Base-by-base conservation (phyloP, 495 filamentous ascomycete species). In the Aspergillus bridgeri region DNA sequence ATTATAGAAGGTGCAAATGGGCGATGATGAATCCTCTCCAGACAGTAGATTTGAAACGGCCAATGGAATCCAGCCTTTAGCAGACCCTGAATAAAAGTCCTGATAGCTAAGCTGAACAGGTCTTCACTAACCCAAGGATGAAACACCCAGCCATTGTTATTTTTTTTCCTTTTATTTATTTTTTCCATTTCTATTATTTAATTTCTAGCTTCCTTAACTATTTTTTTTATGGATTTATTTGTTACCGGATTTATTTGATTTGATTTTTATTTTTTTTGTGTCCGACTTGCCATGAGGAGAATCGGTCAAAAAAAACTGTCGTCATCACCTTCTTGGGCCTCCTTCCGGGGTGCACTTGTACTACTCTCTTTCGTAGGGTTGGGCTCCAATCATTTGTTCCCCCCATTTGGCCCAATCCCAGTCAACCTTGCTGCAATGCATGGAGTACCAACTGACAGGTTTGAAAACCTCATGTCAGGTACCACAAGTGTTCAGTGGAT, bases 71-170 rank as follows among this genome's bases (percentile, higher is more conserved):
- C 48, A 29, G 25, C 48, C 48, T 29, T 18, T 43, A 53, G 33
- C 38, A 53, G 51, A 53, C 51, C 51, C 51, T 53, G 51, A 53
- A 53, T 53, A 42, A 43, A 17, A 53, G 38, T 38, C 33, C 33
- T 11, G 38, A 43, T 42, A 43, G 33, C 33, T 53, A 53, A 53
- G 38, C 29, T 43, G 48, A 29, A 38, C 23, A 23, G 27, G 23
- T 27, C 23, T 50, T 23, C 48, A 33, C 51, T 43, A 43, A 53
- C 18, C 51, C 22, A 9, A 23, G 33, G 51, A 43, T 53, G 51
- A 53, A 53, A 53, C 51, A 43, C 51, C 51, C 51, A 53, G 22
- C 19, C 42, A 5, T 52, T 29, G 38, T 33, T 18, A 24, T 52
- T 21, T 20, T 52, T 22, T n/a, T n/a, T 51, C 6, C 6, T 15